Evolutionary conservation across 1,284 basidiomycete genomes (phyloP).

Genomic region (Cryptococcus sp.): DNA sequence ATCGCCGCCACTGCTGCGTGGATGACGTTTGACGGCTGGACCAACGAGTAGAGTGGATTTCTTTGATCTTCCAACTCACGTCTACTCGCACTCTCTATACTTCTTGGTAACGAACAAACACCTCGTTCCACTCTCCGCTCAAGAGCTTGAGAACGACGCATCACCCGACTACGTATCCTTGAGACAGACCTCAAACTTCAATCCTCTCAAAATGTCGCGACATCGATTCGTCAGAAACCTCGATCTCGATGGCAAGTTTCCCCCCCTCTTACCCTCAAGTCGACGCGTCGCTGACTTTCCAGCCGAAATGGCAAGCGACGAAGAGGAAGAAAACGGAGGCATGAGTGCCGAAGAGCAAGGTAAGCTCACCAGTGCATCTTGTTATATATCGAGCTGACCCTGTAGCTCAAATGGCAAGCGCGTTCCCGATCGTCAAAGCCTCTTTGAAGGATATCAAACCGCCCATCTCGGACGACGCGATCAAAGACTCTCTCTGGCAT

Average conservation of each 20-base stretch:
- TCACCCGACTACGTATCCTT: too few relatives aligned
- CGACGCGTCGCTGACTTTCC: slow-evolving; percentile 2
- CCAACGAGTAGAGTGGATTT: too few relatives aligned
- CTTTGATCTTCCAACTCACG: too few relatives aligned
- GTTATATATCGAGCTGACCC: slow-evolving; percentile 7
- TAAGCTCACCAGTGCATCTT: slow-evolving; percentile 50
- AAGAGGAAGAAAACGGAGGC: slow-evolving; percentile 36
- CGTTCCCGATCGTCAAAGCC: slow-evolving; percentile 60
- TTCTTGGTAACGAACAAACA: slow-evolving; percentile 6
- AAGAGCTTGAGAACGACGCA: too few relatives aligned
- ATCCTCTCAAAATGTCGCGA: slow-evolving; percentile 60
- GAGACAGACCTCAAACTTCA: not conserved
- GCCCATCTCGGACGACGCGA: slow-evolving; percentile 64
- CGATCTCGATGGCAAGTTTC: slow-evolving; percentile 72
- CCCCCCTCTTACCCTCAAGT: too few relatives aligned
- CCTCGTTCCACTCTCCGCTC: too few relatives aligned
- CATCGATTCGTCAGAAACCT: slow-evolving; percentile 88
- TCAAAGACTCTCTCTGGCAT: slow-evolving; percentile 82
- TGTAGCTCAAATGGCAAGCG: slow-evolving; percentile 66
- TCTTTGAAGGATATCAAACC: slow-evolving; percentile 65
- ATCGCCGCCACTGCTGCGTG: not conserved
- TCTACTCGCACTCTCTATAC: too few relatives aligned
- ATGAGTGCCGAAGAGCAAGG: slow-evolving; percentile 34
- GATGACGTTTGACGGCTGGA: slow-evolving; percentile 1
- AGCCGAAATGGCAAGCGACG: slow-evolving; percentile 49